Evolutionary conservation across 345 rosid species (phyloP).

Genomic region (Passiflora organensis): DNA sequence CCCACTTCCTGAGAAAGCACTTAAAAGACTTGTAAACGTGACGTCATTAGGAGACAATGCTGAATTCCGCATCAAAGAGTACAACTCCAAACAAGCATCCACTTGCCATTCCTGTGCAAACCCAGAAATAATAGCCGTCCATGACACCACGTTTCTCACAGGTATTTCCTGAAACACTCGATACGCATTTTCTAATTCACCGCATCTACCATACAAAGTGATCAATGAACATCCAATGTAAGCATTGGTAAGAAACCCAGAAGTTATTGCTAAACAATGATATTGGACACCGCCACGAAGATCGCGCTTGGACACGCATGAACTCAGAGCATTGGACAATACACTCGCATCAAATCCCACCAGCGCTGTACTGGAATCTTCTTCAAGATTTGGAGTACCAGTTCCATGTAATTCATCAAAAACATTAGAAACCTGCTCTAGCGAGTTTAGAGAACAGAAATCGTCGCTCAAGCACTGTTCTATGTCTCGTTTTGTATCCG

Average conservation of each 20-base stretch:
- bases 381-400: slow-evolving; percentile 13
- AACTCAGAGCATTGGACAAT: slow-evolving; percentile 57
- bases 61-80: slow-evolving; percentile 55
- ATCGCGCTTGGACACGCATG: slow-evolving; percentile 44
- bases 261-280: slow-evolving; percentile 51
- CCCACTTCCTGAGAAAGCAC: slow-evolving; percentile 77
- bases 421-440: slow-evolving; percentile 16
- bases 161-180: slow-evolving; percentile 80
- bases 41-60: slow-evolving; percentile 58
- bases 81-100: slow-evolving; percentile 54
- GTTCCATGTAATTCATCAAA: slow-evolving; percentile 30
- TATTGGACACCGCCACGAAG: slow-evolving; percentile 47
- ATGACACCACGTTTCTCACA: slow-evolving; percentile 65
- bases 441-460: slow-evolving; percentile 14
- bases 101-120: slow-evolving; percentile 69
- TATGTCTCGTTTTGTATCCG: slow-evolving; percentile 25
- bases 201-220: slow-evolving; percentile 43
- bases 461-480: slow-evolving; percentile 8
- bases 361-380: slow-evolving; percentile 9
- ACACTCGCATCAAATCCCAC: slow-evolving; percentile 31
- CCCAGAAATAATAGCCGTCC: slow-evolving; percentile 81
- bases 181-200: slow-evolving; percentile 36
- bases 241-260: slow-evolving; percentile 51
- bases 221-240: slow-evolving; percentile 74
- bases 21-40: slow-evolving; percentile 68